Conservation (phyloP, 305 asterid genomes). For the Euphrasia arctica region DNA sequence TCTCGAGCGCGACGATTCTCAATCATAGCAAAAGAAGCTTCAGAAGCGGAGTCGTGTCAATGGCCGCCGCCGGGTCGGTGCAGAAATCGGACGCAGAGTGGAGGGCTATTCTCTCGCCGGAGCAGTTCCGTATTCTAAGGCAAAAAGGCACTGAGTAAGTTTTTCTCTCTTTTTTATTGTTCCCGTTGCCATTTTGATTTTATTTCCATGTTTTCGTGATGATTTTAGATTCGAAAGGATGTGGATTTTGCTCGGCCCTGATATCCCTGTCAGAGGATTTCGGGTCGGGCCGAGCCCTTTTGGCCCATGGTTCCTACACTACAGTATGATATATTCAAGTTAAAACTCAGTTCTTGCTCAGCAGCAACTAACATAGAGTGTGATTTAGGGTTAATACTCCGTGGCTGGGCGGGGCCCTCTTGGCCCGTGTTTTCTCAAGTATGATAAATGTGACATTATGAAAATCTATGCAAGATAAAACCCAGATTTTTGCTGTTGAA, state of each 20-base stretch:
- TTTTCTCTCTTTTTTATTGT: not conserved
- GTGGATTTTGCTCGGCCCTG: not conserved
- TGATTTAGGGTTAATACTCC: too few relatives aligned
- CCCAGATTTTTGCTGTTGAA: too few relatives aligned
- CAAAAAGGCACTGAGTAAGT: constrained; percentile 82
- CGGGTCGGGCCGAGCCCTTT: too few relatives aligned
- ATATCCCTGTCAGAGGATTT: too few relatives aligned
- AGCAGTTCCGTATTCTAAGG: constrained; percentile 69
- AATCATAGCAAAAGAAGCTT: constrained; percentile 31
- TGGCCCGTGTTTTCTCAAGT: too few relatives aligned
- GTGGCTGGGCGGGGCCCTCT: too few relatives aligned
- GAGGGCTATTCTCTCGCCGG: constrained; percentile 84
- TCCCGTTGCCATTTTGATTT: not conserved
- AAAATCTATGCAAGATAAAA: too few relatives aligned
- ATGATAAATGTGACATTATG: too few relatives aligned
- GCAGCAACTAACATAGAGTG: too few relatives aligned
- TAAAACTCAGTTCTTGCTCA: too few relatives aligned
- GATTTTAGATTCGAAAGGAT: not conserved
- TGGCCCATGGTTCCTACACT: too few relatives aligned
- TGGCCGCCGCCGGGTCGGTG: constrained; percentile 58
- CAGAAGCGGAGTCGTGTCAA: constrained; percentile 48
- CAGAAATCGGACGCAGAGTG: constrained; percentile 83
- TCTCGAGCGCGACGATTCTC: constrained; percentile 26
- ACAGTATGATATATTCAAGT: too few relatives aligned
- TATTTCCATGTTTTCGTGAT: not conserved